These are phyloP conservation scores for Scheffersomyces lignicola DNA, from an alignment of 1,139 yeast genomes.

Conservation along the genomic window DNA sequence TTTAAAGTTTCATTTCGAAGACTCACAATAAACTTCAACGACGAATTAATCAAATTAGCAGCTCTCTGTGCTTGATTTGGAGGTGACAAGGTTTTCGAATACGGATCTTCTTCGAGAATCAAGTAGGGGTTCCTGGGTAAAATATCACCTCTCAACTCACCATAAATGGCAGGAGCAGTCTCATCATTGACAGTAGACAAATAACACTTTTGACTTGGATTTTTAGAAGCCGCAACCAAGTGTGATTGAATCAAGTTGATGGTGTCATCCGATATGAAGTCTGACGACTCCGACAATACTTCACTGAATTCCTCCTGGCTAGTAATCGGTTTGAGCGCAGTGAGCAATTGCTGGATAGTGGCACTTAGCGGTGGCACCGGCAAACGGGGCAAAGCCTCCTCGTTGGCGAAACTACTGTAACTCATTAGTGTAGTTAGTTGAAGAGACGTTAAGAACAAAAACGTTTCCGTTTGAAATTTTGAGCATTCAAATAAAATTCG, in stretches of 20 bases:
- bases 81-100: conserved; percentile 51
- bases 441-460: not conserved
- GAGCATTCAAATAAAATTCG: no score
- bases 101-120: conserved; percentile 71
- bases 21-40: conserved; percentile 63
- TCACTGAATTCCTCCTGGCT: conserved; percentile 42
- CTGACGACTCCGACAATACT: conserved; percentile 40
- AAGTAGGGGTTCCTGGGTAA: conserved; percentile 76
- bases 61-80: conserved; percentile 69
- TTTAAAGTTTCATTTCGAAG: conserved; percentile 53
- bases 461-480: no score
- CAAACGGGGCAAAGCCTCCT: conserved; percentile 39
- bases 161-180: conserved; percentile 63
- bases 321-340: conserved; percentile 51
- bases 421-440: not conserved
- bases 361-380: conserved; percentile 53
- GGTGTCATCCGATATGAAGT: conserved; percentile 41
- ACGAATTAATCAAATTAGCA: conserved; percentile 63
- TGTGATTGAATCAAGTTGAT: conserved; percentile 55
- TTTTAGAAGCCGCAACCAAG: conserved; percentile 41
- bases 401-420: conserved; percentile 20
- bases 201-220: conserved; percentile 49
- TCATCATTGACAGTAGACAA: conserved; percentile 60
- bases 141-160: conserved; percentile 63
- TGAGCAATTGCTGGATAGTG: conserved; percentile 48